A percentile compares a stretch with the other conserved stretches of the same genome.
These are phyloP conservation scores for Trichoderma parareesei DNA, from an alignment of 495 filamentous ascomycete species.

Conservation along the genomic window DNA sequence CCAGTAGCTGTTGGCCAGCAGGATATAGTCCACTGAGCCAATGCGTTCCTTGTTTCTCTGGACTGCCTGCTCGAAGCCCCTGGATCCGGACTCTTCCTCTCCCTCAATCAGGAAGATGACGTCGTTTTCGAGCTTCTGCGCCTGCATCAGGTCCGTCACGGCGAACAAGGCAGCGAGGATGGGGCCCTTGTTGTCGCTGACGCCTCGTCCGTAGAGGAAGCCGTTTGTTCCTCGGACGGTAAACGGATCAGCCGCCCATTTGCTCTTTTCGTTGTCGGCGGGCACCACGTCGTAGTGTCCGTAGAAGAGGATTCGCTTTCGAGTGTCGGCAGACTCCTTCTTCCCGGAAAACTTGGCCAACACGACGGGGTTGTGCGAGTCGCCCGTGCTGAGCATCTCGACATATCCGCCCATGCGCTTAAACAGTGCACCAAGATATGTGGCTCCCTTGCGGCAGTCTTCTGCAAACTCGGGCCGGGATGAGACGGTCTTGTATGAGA, in stretches of 20 bases:
- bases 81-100: constrained; percentile 90
- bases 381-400: constrained; percentile 69
- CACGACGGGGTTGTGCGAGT: constrained; percentile 75
- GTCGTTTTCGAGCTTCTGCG: constrained; percentile 71
- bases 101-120: constrained; percentile 92
- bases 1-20: constrained; percentile 97
- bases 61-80: constrained; percentile 78
- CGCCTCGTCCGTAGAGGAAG: constrained; percentile 92
- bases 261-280: constrained; percentile 66
- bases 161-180: constrained; percentile 89
- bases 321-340: constrained; percentile 39
- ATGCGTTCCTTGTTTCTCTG: constrained; percentile 71
- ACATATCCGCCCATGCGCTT: constrained; percentile 84
- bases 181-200: constrained; percentile 95
- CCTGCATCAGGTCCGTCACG: constrained; percentile 73
- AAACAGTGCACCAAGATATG: constrained; percentile 79
- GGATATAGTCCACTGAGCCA: constrained; percentile 83
- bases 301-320: constrained; percentile 91
- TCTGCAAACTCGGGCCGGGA: constrained; percentile 72
- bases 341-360: constrained; percentile 78
- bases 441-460: constrained; percentile 88
- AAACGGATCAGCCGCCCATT: constrained; percentile 85
- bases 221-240: constrained; percentile 77
- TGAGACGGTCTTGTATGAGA: constrained; percentile 85
- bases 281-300: constrained; percentile 99